phyloP scores from a whole-genome alignment of 345 rosid genomes.

The Balakata baccata region DNA sequence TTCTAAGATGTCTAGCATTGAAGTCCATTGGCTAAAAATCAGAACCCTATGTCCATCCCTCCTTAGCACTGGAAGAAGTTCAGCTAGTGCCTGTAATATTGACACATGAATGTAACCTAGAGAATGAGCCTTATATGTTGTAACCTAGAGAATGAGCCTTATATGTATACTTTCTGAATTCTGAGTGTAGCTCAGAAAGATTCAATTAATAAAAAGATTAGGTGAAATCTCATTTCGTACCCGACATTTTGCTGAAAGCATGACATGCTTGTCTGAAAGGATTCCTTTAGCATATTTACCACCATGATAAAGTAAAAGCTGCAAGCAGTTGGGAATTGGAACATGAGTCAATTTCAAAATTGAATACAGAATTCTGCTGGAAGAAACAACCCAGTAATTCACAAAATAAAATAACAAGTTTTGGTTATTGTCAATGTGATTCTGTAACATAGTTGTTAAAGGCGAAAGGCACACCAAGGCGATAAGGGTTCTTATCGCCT shows the following conservation, averaged over 20 bases:
- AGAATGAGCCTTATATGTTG: neutral
- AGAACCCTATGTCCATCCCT: conserved; percentile 74
- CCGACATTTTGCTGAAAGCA: conserved; percentile 91
- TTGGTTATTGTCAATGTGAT: too few relatives aligned
- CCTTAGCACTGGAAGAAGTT: conserved; percentile 74
- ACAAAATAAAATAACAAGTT: too few relatives aligned
- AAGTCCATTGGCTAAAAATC: conserved; percentile 98
- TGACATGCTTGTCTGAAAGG: conserved; percentile 75
- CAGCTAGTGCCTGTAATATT: conserved; percentile 59
- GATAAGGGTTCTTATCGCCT: too few relatives aligned
- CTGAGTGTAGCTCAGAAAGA: neutral
- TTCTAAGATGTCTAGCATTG: conserved; percentile 93
- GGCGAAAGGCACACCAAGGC: too few relatives aligned
- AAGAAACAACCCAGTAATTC: neutral
- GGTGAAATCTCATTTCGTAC: conserved; percentile 33
- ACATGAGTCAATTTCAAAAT: neutral
- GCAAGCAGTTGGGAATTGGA: conserved; percentile 22
- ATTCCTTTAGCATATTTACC: conserved; percentile 55
- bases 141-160: neutral
- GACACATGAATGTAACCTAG: neutral
- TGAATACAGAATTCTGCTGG: too few relatives aligned
- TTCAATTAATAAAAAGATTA: neutral
- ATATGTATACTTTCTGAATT: too few relatives aligned
- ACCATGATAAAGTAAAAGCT: conserved; percentile 68
- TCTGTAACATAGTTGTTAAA: too few relatives aligned